Evolutionary conservation across 2,329 filamentous ascomycete species (phyloP).

Genomic region (Colletotrichum lini): DNA sequence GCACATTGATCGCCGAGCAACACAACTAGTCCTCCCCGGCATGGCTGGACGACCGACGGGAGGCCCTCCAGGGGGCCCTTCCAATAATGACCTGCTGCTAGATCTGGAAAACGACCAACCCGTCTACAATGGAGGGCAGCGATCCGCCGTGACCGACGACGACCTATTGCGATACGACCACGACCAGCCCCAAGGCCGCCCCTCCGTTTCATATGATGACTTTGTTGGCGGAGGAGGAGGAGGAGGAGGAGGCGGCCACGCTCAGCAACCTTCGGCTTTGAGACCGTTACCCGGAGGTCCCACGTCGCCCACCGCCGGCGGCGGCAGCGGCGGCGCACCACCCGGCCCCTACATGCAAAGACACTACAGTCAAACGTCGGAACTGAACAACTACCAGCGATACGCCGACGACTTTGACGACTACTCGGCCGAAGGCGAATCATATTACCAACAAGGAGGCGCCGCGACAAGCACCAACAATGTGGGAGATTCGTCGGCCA

Average conservation of each 20-base stretch:
- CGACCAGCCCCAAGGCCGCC: constrained; percentile 74
- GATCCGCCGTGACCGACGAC: constrained; percentile 85
- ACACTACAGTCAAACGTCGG: constrained; percentile 82
- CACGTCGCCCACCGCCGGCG: constrained; percentile 38
- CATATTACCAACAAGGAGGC: constrained; percentile 83
- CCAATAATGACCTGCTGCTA: constrained; percentile 75
- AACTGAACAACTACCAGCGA: constrained; percentile 87
- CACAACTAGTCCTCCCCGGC: constrained; percentile 58
- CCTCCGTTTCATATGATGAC: constrained; percentile 94
- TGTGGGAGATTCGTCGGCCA: constrained; percentile 45
- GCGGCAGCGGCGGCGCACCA: constrained; percentile 44
- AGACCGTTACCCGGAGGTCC: constrained; percentile 54
- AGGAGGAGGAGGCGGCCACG: constrained; percentile 27
- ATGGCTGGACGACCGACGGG: constrained; percentile 73
- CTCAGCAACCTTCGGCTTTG: constrained; percentile 60
- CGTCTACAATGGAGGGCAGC: constrained; percentile 81
- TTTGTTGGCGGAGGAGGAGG: constrained; percentile 81
- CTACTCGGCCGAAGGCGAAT: constrained; percentile 81
- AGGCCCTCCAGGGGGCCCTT: constrained; percentile 64
- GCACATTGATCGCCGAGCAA: constrained; percentile 46
- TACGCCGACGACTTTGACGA: constrained; percentile 93
- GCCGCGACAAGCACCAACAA: constrained; percentile 34
- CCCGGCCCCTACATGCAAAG: constrained; percentile 61
- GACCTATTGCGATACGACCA: constrained; percentile 81
- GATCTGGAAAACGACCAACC: constrained; percentile 81